Evolutionary conservation across 164 flowering plant species (phyloP), one percentile per base, ranked within the genome.

Genomic region (Stephania japonica): DNA sequence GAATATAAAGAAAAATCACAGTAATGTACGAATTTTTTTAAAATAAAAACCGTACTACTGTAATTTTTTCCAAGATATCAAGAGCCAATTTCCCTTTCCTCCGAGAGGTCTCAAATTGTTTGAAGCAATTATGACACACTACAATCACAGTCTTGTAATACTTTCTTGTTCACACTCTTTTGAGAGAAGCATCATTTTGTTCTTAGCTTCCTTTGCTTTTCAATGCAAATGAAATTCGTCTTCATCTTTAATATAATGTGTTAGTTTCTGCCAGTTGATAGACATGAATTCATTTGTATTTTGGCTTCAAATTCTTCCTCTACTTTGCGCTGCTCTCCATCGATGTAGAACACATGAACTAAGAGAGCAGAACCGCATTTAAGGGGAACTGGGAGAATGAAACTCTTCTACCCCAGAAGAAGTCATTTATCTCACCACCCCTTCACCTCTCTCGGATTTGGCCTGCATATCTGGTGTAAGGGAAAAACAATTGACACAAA

Each of bases 281-380:
- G 44, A 72, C 62, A 76, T 59, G 53, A 71, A 42, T 68, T 76
- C 18, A 75, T 75, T 49, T 78, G 49, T 69, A 84, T 71, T 72
- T 83, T 13, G 77, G 63, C 71, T 74, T 80, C 59, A 69, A 24
- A 71, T 68, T n/a, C n/a, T n/a, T 78, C 73, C 78, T 82, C 74
- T 87, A n/a, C 92, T 44, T 80, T 79, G 23, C 85, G 87, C 77
- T 90, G 89, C 72, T 95, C 99, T 25, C 97, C 98, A 82, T 91
- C 99, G 77, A 95, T 90, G 78, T 89, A 95, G 12, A 90, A 86
- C 68, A 75, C 82, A 75, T 81, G 83, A 64, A 86, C 84, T n/a
- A 73, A 75, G 19, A 56, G 75, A 53, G 73, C 50, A 18, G 81
- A 75, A 49, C 72, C 72, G 19, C 78, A 74, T 69, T 56, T 74